Evolutionary conservation across 228 moss, liverwort and hornwort species (phyloP), one percentile per base, ranked within the genome.

Genomic region (Sphagnum fallax): DNA sequence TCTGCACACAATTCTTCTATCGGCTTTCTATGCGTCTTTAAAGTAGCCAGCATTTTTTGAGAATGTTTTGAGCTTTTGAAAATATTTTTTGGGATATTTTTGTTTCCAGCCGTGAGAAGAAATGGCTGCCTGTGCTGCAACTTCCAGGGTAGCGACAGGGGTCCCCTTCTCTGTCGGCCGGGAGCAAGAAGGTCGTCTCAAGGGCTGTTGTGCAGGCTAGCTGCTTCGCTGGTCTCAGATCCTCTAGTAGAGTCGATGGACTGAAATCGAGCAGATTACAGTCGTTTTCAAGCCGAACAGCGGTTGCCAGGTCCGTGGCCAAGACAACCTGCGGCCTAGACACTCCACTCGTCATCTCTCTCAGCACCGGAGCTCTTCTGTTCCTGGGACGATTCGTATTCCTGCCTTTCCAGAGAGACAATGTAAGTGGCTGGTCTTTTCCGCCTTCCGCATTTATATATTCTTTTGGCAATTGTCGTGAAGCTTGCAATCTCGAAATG

Each of bases 331-430:
- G 97, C 74, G 80, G 32, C 2, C 75, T 62, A 0, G 86, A 70
- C 69, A 74, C 97, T 0, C 4, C 64, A 5, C 4, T 93, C 52
- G 79, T 88, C 18, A 85, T 97, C 78, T 61, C 79, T 50, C 65
- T 90, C 18, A 91, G 93, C 88, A 97, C 97, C 7, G 93, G 81
- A 52, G 82, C 87, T 0, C n/a, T 91, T 53, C 82, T 97, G 60
- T 90, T 90, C 58, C 78, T 97, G 65, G 97, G 97, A 16, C 87
- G 97, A 50, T 91, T 97, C 75, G 93, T 91, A 52, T 83, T 97
- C 61, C 70, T 97, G 63, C 97, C 97, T 57, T 88, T 93, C 83
- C 93, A 97, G 87, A 76, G 87, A 61, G 83, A 83, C 74, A 87
- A 83, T 74, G 87, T 86, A 74, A 75, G 77, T 8, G 0, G 15